A percentile compares a stretch with the other conserved stretches of the same genome.
Conservation (phyloP, 345 rosid genomes). For the Geranium rotundifolium region DNA sequence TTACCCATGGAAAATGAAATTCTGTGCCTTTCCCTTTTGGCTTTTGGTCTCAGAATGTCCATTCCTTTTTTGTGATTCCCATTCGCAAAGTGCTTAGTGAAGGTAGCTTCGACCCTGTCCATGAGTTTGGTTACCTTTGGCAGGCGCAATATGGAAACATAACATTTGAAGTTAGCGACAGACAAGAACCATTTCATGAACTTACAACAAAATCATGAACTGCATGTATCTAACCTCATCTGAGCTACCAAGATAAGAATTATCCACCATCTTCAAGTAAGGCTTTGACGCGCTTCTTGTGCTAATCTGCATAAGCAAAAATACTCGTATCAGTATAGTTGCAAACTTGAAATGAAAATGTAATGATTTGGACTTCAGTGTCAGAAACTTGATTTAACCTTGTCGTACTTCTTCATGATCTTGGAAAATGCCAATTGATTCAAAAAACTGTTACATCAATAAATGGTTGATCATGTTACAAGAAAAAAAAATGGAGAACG, state of each 20-base stretch:
- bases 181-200: no score
- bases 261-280: conserved; percentile 62
- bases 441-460: conserved; percentile 35
- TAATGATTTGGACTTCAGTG: not conserved
- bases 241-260: conserved; percentile 55
- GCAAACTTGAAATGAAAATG: not conserved
- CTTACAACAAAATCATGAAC: no score
- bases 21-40: conserved; percentile 50
- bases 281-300: conserved; percentile 42
- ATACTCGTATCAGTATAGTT: not conserved
- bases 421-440: conserved; percentile 29
- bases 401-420: conserved; percentile 70
- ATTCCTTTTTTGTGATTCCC: conserved; percentile 67
- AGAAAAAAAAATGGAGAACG: no score
- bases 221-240: conserved; percentile 33
- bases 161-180: no score
- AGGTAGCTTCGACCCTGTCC: conserved; percentile 52
- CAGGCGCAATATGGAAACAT: no score
- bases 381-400: conserved; percentile 24
- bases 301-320: conserved; percentile 30
- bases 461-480: no score
- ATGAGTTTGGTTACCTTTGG: conserved; percentile 49
- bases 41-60: conserved; percentile 41
- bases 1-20: conserved; percentile 56
- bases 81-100: conserved; percentile 59